Conservation (phyloP, 805 yeast species). For the Tetrapisispora namnaoensis region DNA sequence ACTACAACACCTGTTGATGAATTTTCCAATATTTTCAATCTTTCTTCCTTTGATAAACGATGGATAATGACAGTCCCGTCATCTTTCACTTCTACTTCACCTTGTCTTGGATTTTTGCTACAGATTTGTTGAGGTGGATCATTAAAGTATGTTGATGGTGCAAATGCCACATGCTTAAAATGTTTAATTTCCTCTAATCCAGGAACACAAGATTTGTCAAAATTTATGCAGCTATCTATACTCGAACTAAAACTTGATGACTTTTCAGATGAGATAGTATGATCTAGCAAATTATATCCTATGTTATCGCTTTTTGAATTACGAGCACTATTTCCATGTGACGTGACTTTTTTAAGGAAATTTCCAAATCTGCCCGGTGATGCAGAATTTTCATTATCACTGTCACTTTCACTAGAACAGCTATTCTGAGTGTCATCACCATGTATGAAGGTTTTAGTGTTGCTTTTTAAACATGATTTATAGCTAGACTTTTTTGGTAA, state of each 20-base stretch:
- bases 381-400: not conserved
- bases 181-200: slow-evolving; percentile 34
- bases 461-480: slow-evolving; percentile 38
- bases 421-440: not conserved
- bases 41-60: slow-evolving; percentile 47
- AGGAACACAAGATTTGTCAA: slow-evolving; percentile 21
- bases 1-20: slow-evolving; percentile 64
- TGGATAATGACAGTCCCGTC: slow-evolving; percentile 47
- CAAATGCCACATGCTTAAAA: slow-evolving; percentile 64
- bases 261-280: not conserved
- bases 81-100: slow-evolving; percentile 59
- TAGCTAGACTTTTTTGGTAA: slow-evolving; percentile 40
- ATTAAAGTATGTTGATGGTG: slow-evolving; percentile 58
- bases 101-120: slow-evolving; percentile 65
- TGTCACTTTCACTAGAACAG: not conserved
- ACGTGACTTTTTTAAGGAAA: slow-evolving; percentile 26
- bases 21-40: slow-evolving; percentile 33
- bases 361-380: slow-evolving; percentile 27
- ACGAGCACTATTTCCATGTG: slow-evolving; percentile 11
- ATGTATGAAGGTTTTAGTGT: not conserved
- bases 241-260: not conserved
- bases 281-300: not conserved
- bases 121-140: slow-evolving; percentile 93
- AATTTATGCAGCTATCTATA: not conserved
- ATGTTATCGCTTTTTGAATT: not conserved